These are phyloP conservation scores for Ganoderma sinense DNA, from an alignment of 1,284 basidiomycete genomes.

Conservation along the genomic window DNA sequence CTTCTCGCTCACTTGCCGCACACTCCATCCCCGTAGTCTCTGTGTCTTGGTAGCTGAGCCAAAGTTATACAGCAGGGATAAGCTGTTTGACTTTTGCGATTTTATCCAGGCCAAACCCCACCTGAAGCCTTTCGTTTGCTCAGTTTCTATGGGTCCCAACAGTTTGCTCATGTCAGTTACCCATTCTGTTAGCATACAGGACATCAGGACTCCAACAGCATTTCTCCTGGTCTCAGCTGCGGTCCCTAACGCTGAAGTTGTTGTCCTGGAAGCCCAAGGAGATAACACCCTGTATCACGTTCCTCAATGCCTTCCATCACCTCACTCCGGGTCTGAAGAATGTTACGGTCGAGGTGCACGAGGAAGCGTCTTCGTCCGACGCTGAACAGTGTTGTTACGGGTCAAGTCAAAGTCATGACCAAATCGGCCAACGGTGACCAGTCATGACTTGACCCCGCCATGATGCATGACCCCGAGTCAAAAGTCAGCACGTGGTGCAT, in stretches of 20 bases:
- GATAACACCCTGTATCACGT: not conserved
- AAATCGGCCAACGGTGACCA: no score
- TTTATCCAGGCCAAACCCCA: not conserved
- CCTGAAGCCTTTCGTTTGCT: not conserved
- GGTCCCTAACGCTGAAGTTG: not conserved
- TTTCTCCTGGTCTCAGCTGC: not conserved
- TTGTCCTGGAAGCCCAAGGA: not conserved
- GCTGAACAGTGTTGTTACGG: no score
- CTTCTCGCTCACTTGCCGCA: not conserved
- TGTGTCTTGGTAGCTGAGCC: not conserved
- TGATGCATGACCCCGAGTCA: no score
- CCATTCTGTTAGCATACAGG: no score
- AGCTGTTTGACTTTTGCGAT: not conserved
- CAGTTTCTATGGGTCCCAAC: not conserved
- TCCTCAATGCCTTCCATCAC: no score
- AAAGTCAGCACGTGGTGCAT: no score
- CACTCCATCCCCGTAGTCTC: not conserved
- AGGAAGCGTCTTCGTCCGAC: no score
- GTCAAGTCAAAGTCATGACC: no score
- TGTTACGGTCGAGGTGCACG: no score
- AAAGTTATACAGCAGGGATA: not conserved
- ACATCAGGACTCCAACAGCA: not conserved
- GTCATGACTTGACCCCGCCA: no score
- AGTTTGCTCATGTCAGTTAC: not conserved
- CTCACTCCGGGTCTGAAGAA: no score